Percentiles rank a stretch among this genome's conserved stretches.
These are phyloP conservation scores for Linnemannia hyalina DNA, from an alignment of 192 early-diverging fungal species.

Conservation along the genomic window DNA sequence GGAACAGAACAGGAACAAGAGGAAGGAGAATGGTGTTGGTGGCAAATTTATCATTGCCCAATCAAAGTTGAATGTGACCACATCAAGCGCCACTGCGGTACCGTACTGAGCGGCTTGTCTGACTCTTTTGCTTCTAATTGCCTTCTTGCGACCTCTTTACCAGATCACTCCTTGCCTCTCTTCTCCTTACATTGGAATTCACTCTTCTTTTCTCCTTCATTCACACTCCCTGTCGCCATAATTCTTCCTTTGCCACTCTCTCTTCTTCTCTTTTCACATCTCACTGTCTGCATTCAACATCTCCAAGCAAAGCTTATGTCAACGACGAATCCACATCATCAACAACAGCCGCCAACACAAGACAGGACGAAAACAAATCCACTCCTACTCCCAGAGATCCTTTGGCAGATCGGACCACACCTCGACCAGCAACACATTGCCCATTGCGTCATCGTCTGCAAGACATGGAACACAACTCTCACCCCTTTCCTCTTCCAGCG, in stretches of 20 bases:
- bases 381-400: constrained; percentile 35
- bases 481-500: constrained; percentile 42
- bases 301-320: background rate
- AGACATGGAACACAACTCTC: constrained; percentile 26
- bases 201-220: too few species aligned
- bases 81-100: too few species aligned
- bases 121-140: too few species aligned
- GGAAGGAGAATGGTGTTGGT: background rate
- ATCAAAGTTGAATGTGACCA: too few species aligned
- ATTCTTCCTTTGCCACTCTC: background rate
- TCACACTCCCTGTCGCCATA: too few species aligned
- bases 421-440: constrained; percentile 21
- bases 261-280: background rate
- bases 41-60: too few species aligned
- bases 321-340: background rate
- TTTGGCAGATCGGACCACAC: constrained; percentile 23
- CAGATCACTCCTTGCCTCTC: too few species aligned
- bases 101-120: too few species aligned
- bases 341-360: background rate
- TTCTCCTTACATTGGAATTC: too few species aligned
- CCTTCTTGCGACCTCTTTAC: too few species aligned
- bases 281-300: background rate
- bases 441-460: constrained; percentile 26
- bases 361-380: constrained; percentile 6
- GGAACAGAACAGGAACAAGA: background rate